Evolutionary conservation across 108 stramenopile genomes (phyloP), one percentile per base, ranked within the genome.

Genomic region (Discostella pseudostelligera): DNA sequence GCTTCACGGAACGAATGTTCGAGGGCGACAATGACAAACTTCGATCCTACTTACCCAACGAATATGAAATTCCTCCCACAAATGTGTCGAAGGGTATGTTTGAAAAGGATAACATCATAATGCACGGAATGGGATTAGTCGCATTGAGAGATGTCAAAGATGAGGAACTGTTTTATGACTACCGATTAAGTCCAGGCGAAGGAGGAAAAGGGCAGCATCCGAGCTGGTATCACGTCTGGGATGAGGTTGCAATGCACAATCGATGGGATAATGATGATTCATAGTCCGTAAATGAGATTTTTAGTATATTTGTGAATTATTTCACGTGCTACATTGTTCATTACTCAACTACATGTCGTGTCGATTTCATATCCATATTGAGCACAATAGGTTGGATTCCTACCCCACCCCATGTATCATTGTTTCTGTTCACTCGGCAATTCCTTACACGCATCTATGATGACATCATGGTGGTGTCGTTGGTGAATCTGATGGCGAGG

Each of bases 91-190:
- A 69, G 39, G 70, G 69, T 50, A 59, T 76, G 36, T 79, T 79
- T 51, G 83, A 87, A 12, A 61, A 65, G 8, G 83, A 88, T 20
- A 65, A 70, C 26, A 67, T 89, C 22, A 64, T 77, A 2, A 94
- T 94, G 92, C 89, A 90, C 62, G 83, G 89, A 3, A 66, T 94
- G 82, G 72, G 83, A n/a, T 62, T 94, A 51, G 47, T 87, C 6
- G 62, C 84, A 17, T 66, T 72, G 37, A 56, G 86, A 17, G 88
- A 87, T 79, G 51, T 94, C 4, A 69, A 69, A 39, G 83, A 94
- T 62, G 88, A 94, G 69, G 92, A 94, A 78, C 14, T 94, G 11
- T 88, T 90, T 61, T 90, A 89, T 67, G 89, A 94, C 58, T 94
- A 94, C 64, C 67, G 89, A 9, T 58, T 90, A 35, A 65, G 73